Evolutionary conservation across 2,329 filamentous ascomycete genomes (phyloP).

Genomic region (Fusarium abutilonis): DNA sequence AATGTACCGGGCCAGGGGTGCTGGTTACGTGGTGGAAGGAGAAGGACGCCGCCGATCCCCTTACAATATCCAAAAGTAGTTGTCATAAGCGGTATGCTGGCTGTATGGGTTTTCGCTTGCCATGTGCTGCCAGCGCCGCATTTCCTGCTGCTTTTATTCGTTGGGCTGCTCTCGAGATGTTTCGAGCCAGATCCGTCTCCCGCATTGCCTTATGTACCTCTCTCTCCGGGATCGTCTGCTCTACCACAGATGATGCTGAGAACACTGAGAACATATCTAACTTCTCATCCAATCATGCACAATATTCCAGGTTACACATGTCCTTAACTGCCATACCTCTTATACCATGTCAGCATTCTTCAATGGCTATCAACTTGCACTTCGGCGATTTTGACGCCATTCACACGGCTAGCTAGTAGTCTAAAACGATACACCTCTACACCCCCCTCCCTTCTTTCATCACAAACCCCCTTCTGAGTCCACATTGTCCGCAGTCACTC

Average conservation of each 20-base stretch:
- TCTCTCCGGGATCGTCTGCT: conserved; percentile 3
- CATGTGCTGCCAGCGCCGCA: conserved; percentile 13
- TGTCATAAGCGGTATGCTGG: conserved; percentile 31
- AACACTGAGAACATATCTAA: conserved; percentile 3
- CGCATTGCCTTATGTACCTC: conserved; percentile 28
- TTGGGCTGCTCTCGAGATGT: conserved; percentile 25
- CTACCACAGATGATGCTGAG: conserved; percentile 16
- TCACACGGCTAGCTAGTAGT: conserved; percentile 35
- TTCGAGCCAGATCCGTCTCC: conserved; percentile 36
- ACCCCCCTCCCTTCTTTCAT: conserved; percentile 33
- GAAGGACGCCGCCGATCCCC: conserved; percentile 42
- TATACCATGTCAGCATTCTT: conserved; percentile 8
- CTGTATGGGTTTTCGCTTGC: conserved; percentile 18
- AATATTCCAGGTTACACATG: conserved; percentile 21
- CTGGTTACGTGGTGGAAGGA: conserved; percentile 30
- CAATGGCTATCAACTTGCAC: conserved; percentile 9
- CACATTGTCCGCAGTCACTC: conserved; percentile 32
- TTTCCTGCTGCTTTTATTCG: conserved; percentile 8
- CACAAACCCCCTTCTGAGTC: conserved; percentile 29
- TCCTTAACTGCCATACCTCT: conserved; percentile 11
- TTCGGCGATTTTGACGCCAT: conserved; percentile 37
- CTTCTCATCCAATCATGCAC: conserved; percentile 8
- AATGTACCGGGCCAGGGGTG: conserved; percentile 43
- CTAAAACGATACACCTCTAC: conserved; percentile 39
- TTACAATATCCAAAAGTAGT: conserved; percentile 39